A percentile compares a stretch with the other conserved stretches of the same genome.
phyloP scores from a whole-genome alignment of 2,329 filamentous ascomycete genomes.

The Calonectria ilicicola region DNA sequence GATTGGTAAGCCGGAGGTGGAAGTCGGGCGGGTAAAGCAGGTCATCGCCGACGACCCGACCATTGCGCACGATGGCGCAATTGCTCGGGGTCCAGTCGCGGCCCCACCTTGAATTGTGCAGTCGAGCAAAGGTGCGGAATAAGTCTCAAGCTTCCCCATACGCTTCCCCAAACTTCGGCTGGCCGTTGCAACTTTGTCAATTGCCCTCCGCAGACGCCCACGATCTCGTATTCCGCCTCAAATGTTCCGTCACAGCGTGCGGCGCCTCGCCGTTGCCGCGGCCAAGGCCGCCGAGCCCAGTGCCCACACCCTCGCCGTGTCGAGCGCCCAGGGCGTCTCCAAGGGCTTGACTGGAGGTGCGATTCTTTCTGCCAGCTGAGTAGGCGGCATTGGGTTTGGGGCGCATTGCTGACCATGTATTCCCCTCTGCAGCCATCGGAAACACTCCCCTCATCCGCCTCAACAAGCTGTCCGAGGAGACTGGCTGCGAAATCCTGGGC shows the following conservation, averaged over 20 bases:
- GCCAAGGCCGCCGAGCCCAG: constrained; percentile 59
- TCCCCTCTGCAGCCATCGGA: constrained; percentile 78
- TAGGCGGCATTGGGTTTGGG: background rate
- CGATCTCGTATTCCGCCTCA: background rate
- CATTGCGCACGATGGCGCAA: constrained; percentile 40
- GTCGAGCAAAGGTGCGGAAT: constrained; percentile 13
- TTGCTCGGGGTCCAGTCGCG: constrained; percentile 41
- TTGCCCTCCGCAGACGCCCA: constrained; percentile 24
- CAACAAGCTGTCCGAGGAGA: constrained; percentile 88
- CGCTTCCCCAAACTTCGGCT: constrained; percentile 25
- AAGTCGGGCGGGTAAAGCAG: constrained; percentile 38
- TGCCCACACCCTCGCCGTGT: constrained; percentile 77
- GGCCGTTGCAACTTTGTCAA: constrained; percentile 23
- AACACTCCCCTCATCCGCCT: constrained; percentile 96
- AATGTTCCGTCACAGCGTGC: constrained; percentile 79
- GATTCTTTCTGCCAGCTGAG: background rate
- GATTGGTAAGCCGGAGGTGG: constrained; percentile 25
- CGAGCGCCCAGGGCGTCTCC: constrained; percentile 82
- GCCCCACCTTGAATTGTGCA: constrained; percentile 36
- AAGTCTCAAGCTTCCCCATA: constrained; percentile 30
- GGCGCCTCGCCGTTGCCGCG: constrained; percentile 72
- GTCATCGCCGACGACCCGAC: constrained; percentile 38
- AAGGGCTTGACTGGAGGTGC: constrained; percentile 85
- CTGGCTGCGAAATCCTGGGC: constrained; percentile 92
- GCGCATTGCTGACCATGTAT: background rate